Percentiles rank a stretch among this genome's conserved stretches.
These are phyloP conservation scores for Candida michaelii DNA, from an alignment of 805 yeast species.

Conservation along the genomic window DNA sequence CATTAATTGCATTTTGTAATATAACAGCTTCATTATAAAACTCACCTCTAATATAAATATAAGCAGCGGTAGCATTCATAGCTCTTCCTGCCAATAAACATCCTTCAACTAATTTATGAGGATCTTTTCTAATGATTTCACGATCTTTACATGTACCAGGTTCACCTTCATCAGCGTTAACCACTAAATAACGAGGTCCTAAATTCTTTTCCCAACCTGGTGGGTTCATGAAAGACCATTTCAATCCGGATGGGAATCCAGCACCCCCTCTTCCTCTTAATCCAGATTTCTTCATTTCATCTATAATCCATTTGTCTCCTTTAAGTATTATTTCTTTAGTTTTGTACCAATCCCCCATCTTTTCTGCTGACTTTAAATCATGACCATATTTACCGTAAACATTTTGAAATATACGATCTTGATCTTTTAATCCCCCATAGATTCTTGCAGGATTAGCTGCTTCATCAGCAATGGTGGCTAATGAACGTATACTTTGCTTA, in stretches of 20 bases:
- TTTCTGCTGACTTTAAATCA: constrained; percentile 70
- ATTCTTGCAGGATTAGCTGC: constrained; percentile 51
- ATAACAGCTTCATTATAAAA: constrained; percentile 77
- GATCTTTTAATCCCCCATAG: constrained; percentile 77
- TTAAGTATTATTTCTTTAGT: constrained; percentile 81
- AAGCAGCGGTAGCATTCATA: constrained; percentile 92
- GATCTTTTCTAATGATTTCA: constrained; percentile 87
- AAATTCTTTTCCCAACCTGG: constrained; percentile 91
- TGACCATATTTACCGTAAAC: constrained; percentile 73
- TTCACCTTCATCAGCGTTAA: constrained; percentile 93
- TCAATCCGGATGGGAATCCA: constrained; percentile 87
- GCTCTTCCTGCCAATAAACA: constrained; percentile 87
- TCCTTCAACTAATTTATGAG: constrained; percentile 91
- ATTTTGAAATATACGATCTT: constrained; percentile 86
- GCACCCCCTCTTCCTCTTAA: constrained; percentile 93
- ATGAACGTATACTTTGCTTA: constrained; percentile 22
- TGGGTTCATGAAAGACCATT: constrained; percentile 94
- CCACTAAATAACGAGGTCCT: constrained; percentile 88
- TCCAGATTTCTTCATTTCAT: constrained; percentile 81
- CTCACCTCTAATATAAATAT: constrained; percentile 88
- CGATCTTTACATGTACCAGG: constrained; percentile 94
- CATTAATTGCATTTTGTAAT: constrained; percentile 80
- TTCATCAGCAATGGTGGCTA: constrained; percentile 49
- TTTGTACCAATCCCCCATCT: constrained; percentile 90
- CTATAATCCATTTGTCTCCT: constrained; percentile 89